Conservation (phyloP, 768 basidiomycete species). For the Sarcodon sp. region DNA sequence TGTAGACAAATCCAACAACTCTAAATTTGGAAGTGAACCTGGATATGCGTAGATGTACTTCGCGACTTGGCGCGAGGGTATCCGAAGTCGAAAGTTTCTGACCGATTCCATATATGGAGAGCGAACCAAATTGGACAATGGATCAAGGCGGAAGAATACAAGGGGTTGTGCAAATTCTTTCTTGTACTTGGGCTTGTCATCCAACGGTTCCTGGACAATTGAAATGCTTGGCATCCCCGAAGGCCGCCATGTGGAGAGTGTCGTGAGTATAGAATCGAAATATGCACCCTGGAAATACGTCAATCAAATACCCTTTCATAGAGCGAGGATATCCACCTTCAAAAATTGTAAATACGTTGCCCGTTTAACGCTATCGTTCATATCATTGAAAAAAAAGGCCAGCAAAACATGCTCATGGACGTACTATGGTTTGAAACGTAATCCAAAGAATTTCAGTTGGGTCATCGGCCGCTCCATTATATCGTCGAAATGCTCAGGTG, state of each 20-base stretch:
- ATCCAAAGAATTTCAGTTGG: constrained; percentile 35
- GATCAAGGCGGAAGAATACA: constrained; percentile 66
- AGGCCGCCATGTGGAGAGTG: constrained; percentile 52
- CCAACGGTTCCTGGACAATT: constrained; percentile 54
- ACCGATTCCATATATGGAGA: constrained; percentile 31
- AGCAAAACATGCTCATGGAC: constrained; percentile 13
- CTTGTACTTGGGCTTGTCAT: constrained; percentile 21
- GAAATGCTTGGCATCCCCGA: constrained; percentile 32
- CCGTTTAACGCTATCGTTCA: constrained; percentile 39
- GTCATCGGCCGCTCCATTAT: constrained; percentile 39
- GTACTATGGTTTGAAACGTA: constrained; percentile 80
- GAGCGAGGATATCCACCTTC: constrained; percentile 27
- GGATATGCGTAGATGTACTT: constrained; percentile 21
- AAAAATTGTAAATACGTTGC: constrained; percentile 79
- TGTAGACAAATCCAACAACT: constrained; percentile 68
- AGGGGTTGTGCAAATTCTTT: constrained; percentile 71
- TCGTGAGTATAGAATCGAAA: constrained; percentile 60
- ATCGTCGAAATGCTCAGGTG: constrained; percentile 73
- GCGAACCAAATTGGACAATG: constrained; percentile 32
- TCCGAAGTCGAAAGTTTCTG: constrained; percentile 49
- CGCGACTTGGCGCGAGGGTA: constrained; percentile 54
- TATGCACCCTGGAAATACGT: constrained; percentile 48
- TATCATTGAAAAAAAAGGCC: constrained; percentile 3
- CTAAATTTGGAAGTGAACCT: constrained; percentile 31
- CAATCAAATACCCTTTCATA: neutral